Evolutionary conservation across 495 filamentous ascomycete genomes (phyloP), one percentile per base, ranked within the genome.

Genomic region (Pseudoneurospora amorphoporcata): DNA sequence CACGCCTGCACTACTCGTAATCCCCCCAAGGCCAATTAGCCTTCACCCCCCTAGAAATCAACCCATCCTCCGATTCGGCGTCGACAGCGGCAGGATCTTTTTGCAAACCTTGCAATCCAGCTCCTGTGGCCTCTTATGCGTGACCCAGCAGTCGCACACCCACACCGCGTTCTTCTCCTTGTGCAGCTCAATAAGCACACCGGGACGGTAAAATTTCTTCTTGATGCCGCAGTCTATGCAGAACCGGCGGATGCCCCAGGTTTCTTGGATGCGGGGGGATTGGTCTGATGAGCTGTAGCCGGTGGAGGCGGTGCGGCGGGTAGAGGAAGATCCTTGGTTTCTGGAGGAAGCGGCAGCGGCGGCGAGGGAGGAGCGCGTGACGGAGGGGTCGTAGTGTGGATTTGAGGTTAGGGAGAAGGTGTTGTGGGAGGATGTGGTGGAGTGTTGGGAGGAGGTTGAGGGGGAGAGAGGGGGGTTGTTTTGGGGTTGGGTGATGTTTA

Each of bases 201-300:
- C 71, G 0, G 79, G 76, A 0, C 40, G 3, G 40, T 81, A 81
- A 17, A 70, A 76, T 2, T 47, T 41, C 40, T 75, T 73, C 39
- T 38, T 41, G 14, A 79, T 74, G 23, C 79, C 79, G 69, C 79
- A 81, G 9, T 75, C 70, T 32, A 79, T 71, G 68, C 79, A 81
- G 68, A 76, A 79, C 1, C 79, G 73, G 1, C 78, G 72, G 6
- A 73, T 69, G 19, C 73, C 75, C 72, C 47, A 76, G 1, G 76
- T 78, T 23, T 72, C 53, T 16, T 73, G 73, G 70, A 79, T 70
- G 23, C 77, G 76, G 5, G 68, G 75, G 3, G 73, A 74, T 37
- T 70, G 69, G 8, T 19, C 16, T 2, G 16, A 39, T 8, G 7
- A 32, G 6, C 8, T 9, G 8, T 71, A 35, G 7, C 47, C 69